Evolutionary conservation across 1,139 yeast genomes (phyloP).

Genomic region (Candida tetrigidarum): DNA sequence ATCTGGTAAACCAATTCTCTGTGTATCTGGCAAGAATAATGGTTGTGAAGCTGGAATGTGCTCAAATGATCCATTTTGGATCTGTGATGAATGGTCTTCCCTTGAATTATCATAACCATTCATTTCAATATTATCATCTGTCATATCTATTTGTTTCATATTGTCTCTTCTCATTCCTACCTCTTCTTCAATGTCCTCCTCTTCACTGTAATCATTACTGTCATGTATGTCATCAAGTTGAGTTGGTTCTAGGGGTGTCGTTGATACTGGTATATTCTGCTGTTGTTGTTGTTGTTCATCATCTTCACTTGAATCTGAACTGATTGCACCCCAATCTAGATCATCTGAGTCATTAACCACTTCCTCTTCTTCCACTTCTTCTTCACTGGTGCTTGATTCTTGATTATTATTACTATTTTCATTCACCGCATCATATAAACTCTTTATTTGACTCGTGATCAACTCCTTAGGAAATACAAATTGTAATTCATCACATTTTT

Average conservation of each 20-base stretch:
- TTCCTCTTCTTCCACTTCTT: conserved; percentile 13
- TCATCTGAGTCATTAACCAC: not conserved
- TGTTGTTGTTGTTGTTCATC: not conserved
- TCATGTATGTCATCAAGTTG: conserved; percentile 2
- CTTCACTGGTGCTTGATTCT: conserved; percentile 5
- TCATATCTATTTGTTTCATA: not conserved
- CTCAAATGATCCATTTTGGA: not conserved
- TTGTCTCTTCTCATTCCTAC: not conserved
- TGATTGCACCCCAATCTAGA: conserved; percentile 14
- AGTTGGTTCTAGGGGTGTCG: not conserved
- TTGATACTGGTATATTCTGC: not conserved
- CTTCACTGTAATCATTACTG: not conserved
- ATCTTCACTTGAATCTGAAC: conserved; percentile 10
- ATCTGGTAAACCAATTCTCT: not conserved
- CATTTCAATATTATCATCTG: not conserved
- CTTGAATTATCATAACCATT: not conserved
- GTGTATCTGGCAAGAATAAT: not conserved
- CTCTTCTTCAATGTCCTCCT: not conserved
- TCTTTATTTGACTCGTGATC: conserved; percentile 21
- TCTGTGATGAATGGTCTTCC: no score
- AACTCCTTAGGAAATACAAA: conserved; percentile 33
- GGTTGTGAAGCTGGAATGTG: not conserved
- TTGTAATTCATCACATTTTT: conserved; percentile 31
- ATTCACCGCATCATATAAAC: conserved; percentile 4
- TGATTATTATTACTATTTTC: conserved; percentile 1